A percentile compares a stretch with the other conserved stretches of the same genome.
Conservation (phyloP, 768 basidiomycete species). For the Dictyophora rubrovolvata region DNA sequence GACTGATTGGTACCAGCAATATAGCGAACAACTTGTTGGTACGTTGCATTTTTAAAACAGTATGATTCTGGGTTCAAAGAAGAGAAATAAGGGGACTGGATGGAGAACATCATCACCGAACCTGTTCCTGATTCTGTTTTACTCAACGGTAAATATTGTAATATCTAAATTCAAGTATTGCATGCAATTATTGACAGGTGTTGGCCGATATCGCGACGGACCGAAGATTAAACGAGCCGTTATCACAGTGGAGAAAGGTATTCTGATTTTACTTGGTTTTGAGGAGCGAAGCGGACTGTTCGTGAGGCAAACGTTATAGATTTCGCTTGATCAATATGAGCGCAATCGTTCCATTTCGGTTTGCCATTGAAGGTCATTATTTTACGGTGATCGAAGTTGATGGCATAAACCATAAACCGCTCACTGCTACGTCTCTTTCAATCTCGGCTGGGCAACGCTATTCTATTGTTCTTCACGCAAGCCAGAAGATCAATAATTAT, state of each 20-base stretch:
- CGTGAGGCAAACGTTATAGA: constrained; percentile 7
- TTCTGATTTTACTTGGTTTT: not conserved
- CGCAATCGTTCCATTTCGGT: constrained; percentile 18
- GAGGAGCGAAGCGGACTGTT: not conserved
- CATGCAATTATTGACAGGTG: constrained; percentile 5
- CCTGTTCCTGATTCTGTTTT: constrained; percentile 22
- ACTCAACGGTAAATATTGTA: constrained; percentile 24
- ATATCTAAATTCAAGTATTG: not conserved
- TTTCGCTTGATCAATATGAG: constrained; percentile 8
- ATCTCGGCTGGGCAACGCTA: constrained; percentile 29
- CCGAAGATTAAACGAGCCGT: constrained; percentile 26
- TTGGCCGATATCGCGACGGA: constrained; percentile 25
- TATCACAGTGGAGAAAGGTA: constrained; percentile 23
- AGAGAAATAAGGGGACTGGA: constrained; percentile 1
- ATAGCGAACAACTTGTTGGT: constrained; percentile 4
- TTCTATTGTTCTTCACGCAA: constrained; percentile 30
- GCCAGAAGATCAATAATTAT: constrained; percentile 34
- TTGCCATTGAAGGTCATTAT: constrained; percentile 37
- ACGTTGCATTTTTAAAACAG: not conserved
- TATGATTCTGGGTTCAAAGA: not conserved
- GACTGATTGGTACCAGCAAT: constrained; percentile 33
- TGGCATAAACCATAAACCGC: constrained; percentile 26
- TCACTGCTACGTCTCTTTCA: constrained; percentile 28
- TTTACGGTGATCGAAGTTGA: constrained; percentile 35
- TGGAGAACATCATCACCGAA: not conserved